phyloP scores from a whole-genome alignment of 2,329 filamentous ascomycete species.

The Tolypocladium cylindrosporum region DNA sequence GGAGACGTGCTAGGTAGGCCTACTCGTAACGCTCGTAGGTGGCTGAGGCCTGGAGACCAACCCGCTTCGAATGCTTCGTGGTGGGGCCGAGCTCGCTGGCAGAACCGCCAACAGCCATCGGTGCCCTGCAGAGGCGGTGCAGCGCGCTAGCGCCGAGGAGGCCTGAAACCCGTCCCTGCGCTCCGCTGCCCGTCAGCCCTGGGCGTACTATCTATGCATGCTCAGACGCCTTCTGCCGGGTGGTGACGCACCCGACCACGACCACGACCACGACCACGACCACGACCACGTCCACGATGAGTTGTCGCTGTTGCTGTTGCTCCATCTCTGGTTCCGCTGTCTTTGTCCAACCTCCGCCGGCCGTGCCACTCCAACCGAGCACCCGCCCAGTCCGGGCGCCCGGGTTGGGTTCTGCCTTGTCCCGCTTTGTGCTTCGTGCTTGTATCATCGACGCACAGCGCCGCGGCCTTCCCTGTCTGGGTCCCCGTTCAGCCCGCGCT shows the following conservation, averaged over 20 bases:
- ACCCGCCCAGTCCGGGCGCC: background rate
- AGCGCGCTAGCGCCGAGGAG: background rate
- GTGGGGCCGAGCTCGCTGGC: too few species aligned
- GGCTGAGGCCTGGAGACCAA: background rate
- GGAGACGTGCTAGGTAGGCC: background rate
- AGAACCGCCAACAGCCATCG: background rate
- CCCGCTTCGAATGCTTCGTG: background rate
- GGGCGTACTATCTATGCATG: too few species aligned
- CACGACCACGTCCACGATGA: too few species aligned
- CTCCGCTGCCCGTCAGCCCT: background rate
- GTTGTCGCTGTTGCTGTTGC: background rate
- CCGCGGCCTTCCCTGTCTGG: background rate
- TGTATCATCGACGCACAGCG: background rate
- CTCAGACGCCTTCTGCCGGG: background rate
- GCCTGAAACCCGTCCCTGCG: background rate
- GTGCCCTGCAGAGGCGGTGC: background rate
- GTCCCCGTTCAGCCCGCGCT: background rate
- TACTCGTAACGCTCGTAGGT: background rate
- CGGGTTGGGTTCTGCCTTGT: background rate
- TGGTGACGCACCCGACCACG: background rate
- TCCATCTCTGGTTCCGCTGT: background rate
- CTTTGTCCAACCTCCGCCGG: background rate
- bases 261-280: too few species aligned
- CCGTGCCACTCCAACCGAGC: background rate
- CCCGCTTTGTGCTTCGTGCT: background rate